These are phyloP conservation scores for Solanum aculeatissimum DNA, from an alignment of 305 asterid genomes.

Conservation along the genomic window DNA sequence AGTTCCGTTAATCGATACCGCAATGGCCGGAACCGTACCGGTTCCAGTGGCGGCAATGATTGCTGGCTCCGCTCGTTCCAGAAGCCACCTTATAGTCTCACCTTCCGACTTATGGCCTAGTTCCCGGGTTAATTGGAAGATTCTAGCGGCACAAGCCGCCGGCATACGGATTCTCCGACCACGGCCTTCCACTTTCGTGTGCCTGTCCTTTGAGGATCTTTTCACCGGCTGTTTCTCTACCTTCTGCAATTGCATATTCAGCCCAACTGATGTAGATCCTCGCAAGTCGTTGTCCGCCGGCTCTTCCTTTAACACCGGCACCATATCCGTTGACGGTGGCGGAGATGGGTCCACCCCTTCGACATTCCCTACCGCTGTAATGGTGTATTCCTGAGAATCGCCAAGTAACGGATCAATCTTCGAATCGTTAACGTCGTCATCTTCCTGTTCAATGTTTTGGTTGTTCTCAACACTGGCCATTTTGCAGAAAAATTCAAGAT, in stretches of 20 bases:
- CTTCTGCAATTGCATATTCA: not conserved
- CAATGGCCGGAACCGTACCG: slow-evolving; percentile 83
- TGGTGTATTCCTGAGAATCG: slow-evolving; percentile 31
- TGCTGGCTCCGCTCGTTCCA: slow-evolving; percentile 78
- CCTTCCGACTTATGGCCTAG: slow-evolving; percentile 77
- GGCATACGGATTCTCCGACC: slow-evolving; percentile 83
- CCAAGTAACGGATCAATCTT: slow-evolving; percentile 30
- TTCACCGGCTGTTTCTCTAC: slow-evolving; percentile 15
- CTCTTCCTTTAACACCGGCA: slow-evolving; percentile 38
- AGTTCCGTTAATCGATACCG: slow-evolving; percentile 69
- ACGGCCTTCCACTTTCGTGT: slow-evolving; percentile 87
- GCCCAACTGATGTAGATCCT: slow-evolving; percentile 8
- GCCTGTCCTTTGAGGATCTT: slow-evolving; percentile 67
- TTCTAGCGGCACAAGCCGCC: slow-evolving; percentile 75
- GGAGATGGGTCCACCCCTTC: not conserved
- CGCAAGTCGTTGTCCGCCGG: slow-evolving; percentile 20
- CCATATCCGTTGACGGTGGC: slow-evolving; percentile 3
- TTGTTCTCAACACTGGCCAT: slow-evolving; percentile 8
- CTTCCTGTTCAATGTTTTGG: slow-evolving; percentile 20
- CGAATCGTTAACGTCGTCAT: slow-evolving; percentile 3
- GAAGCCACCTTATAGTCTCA: slow-evolving; percentile 73
- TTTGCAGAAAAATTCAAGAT: not conserved
- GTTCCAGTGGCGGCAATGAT: slow-evolving; percentile 79
- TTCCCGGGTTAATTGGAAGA: slow-evolving; percentile 69
- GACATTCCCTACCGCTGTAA: slow-evolving; percentile 31